These are phyloP conservation scores for Citrus reticulata DNA, from an alignment of 345 rosid genomes.

Conservation along the genomic window DNA sequence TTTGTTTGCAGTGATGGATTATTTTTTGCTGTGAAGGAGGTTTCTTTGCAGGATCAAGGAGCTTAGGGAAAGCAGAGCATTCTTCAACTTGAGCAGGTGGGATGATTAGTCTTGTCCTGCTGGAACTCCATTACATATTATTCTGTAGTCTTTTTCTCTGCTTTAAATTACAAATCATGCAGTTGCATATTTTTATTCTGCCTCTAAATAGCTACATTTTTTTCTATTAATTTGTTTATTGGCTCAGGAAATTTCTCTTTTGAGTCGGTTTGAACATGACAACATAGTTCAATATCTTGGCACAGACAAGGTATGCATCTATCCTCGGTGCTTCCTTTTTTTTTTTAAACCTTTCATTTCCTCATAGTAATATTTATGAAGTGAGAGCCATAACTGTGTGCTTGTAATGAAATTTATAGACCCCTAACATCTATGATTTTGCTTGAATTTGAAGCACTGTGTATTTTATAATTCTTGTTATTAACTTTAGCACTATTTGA, in stretches of 20 bases:
- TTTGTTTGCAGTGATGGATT: conserved; percentile 54
- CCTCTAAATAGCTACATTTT: background rate
- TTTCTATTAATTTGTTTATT: background rate
- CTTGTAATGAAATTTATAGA: background rate
- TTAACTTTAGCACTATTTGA: background rate
- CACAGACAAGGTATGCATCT: conserved; percentile 54
- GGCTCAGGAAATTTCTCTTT: conserved; percentile 68
- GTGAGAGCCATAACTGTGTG: background rate
- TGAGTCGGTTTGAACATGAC: conserved; percentile 82
- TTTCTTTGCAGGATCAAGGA: conserved; percentile 77
- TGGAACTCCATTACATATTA: background rate
- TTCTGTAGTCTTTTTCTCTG: background rate
- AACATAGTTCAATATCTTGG: conserved; percentile 79
- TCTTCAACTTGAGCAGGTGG: conserved; percentile 76
- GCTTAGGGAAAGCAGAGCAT: conserved; percentile 62
- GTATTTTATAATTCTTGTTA: background rate
- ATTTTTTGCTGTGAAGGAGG: conserved; percentile 88
- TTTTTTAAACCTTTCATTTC: background rate
- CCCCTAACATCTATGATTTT: background rate
- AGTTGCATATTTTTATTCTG: background rate
- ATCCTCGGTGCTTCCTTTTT: background rate
- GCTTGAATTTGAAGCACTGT: background rate
- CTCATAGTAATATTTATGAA: background rate
- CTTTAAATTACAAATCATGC: background rate
- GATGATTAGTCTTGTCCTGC: background rate